Base-by-base conservation (phyloP, 2,329 filamentous ascomycete genomes). In the Colletotrichum orchidophilum region DNA sequence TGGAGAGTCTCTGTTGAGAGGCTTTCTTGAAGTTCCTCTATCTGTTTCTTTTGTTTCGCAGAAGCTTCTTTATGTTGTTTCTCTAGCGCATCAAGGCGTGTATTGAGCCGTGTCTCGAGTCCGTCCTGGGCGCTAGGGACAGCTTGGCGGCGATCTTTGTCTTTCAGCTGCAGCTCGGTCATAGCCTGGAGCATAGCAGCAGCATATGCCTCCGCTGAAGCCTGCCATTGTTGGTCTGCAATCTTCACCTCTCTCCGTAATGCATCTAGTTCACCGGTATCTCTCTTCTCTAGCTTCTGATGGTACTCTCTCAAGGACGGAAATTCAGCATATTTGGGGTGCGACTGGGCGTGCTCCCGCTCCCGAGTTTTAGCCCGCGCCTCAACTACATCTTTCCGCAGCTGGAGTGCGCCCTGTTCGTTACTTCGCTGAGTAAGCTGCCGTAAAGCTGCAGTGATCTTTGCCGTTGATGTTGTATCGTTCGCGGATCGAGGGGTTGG, bases 41-140 rank as follows among this genome's bases (percentile, higher is more conserved):
- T 50, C 31, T 49, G 49, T 71, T 73, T 52, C 29, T 63, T 11
- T 71, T 71, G 59, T 76, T 73, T 52, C 69, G 73, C 46, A 60
- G 67, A 15, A 24, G 53, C 21, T 26, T 71, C 71, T 29, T 52
- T 52, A 35, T 67, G 62, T n/a, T 52, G 67, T 26, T 59, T 63
- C 11, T 71, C 67, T 8, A 70, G 35, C 18, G 60, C 63, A 42
- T 71, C 73, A 11, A 66, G 35, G n/a, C 59, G 70, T 24, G 63
- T 52, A 3, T 26, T 60, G 31, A 53, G 26, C 27, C 26, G 39
- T 31, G 42, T 12, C 31, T 64, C 66, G 21, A 60, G 54, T 21
- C 35, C 24, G 13, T 60, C 55, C n/a, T 21, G 4, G 7, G 21
- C 9, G 24, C n/a, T 46, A 15, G 63, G 12, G 5, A 11, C 21